These are phyloP conservation scores for Alternaria solani DNA, from an alignment of 2,329 filamentous ascomycete species.

Conservation along the genomic window DNA sequence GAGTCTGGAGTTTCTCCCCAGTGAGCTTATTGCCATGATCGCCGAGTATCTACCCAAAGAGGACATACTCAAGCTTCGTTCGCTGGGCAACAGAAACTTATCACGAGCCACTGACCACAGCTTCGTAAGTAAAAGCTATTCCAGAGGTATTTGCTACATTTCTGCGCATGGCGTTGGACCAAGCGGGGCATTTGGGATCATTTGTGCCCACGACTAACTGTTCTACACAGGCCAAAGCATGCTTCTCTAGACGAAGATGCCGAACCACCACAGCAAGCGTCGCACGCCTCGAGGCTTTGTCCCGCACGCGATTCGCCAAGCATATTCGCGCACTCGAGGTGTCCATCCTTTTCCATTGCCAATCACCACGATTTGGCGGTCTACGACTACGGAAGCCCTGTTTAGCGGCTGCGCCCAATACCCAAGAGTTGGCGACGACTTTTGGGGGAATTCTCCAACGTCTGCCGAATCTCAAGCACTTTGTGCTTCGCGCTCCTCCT, in stretches of 20 bases:
- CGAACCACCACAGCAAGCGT: slow-evolving; percentile 1
- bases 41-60: background rate
- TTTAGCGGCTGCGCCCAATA: background rate
- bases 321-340: slow-evolving; percentile 6
- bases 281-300: background rate
- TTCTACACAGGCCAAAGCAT: background rate
- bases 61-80: slow-evolving; percentile 8
- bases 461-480: background rate
- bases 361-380: background rate
- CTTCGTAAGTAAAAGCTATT: slow-evolving; percentile 2
- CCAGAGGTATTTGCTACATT: background rate
- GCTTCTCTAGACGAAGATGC: background rate
- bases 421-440: background rate
- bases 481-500: slow-evolving; percentile 3
- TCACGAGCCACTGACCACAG: slow-evolving; percentile 2
- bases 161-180: background rate
- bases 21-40: slow-evolving; percentile 10
- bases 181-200: background rate
- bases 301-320: slow-evolving; percentile 4
- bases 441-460: background rate
- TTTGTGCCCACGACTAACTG: background rate
- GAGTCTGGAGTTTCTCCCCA: slow-evolving; percentile 5
- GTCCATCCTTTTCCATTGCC: background rate
- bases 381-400: background rate
- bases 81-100: slow-evolving; percentile 1